phyloP scores from a whole-genome alignment of 345 rosid species.

The Hypericum perforatum region DNA sequence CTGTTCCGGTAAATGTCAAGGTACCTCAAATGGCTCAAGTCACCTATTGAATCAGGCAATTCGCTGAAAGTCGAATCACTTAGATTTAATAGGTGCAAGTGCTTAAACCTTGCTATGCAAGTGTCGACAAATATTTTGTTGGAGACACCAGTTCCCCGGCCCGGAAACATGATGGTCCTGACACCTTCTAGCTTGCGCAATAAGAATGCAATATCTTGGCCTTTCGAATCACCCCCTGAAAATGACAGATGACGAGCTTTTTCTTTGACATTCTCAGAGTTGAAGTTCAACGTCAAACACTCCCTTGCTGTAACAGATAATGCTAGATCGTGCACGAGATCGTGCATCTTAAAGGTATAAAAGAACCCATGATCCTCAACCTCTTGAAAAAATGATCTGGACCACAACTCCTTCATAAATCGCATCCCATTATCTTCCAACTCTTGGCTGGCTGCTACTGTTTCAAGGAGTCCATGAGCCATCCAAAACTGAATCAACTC shows the following conservation, averaged over 20 bases:
- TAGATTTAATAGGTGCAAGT: conserved; percentile 11
- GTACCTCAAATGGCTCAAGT: no score
- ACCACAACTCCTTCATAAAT: conserved; percentile 13
- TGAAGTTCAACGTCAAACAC: neutral
- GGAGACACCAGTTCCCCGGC: no score
- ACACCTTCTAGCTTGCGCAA: no score
- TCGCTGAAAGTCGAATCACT: no score
- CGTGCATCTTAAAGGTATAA: conserved; percentile 17
- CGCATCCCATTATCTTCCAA: conserved; percentile 13
- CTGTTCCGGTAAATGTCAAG: no score
- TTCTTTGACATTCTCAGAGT: neutral
- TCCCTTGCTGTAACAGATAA: neutral
- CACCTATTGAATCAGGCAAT: no score
- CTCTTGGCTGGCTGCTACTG: neutral
- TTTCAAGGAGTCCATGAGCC: conserved; percentile 12
- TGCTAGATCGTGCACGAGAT: conserved; percentile 25
- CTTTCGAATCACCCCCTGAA: no score
- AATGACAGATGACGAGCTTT: neutral
- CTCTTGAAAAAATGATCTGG: conserved; percentile 25
- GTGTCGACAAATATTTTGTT: no score
- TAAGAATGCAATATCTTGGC: no score
- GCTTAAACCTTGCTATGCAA: conserved; percentile 15
- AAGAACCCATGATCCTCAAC: neutral
- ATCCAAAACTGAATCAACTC: conserved; percentile 14
- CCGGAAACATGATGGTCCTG: no score